Conservation (phyloP, 306 rosid genomes). For the Mimosa bimucronata region DNA sequence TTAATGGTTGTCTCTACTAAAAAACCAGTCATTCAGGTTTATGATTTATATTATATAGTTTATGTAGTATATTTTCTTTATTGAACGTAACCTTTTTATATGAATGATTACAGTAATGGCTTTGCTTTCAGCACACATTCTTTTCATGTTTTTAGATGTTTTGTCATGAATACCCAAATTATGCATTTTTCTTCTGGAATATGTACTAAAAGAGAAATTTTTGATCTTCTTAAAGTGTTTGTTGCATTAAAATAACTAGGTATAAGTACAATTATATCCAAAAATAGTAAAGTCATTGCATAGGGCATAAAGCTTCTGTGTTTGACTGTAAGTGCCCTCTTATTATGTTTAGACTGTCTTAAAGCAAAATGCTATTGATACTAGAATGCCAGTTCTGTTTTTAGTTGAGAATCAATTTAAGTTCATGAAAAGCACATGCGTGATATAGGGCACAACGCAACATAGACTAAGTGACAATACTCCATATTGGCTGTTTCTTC, state of each 20-base stretch:
- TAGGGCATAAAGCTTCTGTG: background rate
- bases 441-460: background rate
- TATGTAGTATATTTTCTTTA: background rate
- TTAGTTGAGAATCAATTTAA: background rate
- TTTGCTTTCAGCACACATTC: background rate
- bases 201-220: background rate
- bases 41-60: background rate
- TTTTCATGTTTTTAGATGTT: background rate
- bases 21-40: background rate
- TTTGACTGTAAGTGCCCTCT: background rate
- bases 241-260: background rate
- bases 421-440: background rate
- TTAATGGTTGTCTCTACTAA: background rate
- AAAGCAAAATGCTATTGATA: background rate
- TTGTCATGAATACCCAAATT: background rate
- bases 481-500: background rate
- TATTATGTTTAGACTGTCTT: background rate
- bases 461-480: background rate
- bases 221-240: background rate
- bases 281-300: background rate
- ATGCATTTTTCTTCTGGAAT: background rate
- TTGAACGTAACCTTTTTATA: background rate
- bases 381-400: background rate
- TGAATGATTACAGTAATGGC: background rate
- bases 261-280: background rate